Percentiles rank a stretch among this genome's conserved stretches.
Evolutionary conservation across 75 land plant species (phyloP).

Genomic region (Gnetum montanum): DNA sequence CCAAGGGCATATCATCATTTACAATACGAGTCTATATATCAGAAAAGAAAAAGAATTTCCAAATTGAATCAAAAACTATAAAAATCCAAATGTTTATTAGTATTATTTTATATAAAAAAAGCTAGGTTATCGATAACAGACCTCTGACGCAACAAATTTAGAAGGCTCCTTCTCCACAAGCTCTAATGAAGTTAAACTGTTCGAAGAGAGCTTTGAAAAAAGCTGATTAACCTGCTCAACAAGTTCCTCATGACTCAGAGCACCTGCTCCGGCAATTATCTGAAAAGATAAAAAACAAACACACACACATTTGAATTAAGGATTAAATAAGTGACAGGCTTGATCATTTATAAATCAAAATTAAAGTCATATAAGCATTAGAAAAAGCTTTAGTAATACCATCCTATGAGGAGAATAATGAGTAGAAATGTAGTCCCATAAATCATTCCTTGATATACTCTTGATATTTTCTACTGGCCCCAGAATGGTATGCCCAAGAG

Average conservation of each 20-base stretch:
- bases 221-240: slow-evolving; percentile 52
- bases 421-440: slow-evolving; percentile 32
- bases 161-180: slow-evolving; percentile 57
- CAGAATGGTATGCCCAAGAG: slow-evolving; percentile 38
- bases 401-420: slow-evolving; percentile 45
- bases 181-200: slow-evolving; percentile 51
- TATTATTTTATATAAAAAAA: too few species aligned
- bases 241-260: slow-evolving; percentile 66
- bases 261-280: slow-evolving; percentile 79
- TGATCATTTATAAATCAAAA: too few species aligned
- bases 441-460: slow-evolving; percentile 22
- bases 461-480: slow-evolving; percentile 41
- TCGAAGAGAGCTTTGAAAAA: slow-evolving; percentile 52
- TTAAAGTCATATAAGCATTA: neutral
- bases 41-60: neutral
- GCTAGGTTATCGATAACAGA: too few species aligned
- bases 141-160: slow-evolving; percentile 78
- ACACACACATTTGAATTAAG: too few species aligned
- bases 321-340: neutral
- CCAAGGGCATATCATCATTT: slow-evolving; percentile 29
- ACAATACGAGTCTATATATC: slow-evolving; percentile 21
- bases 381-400: slow-evolving; percentile 27
- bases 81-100: too few species aligned
- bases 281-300: too few species aligned
- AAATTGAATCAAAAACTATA: too few species aligned